These are phyloP conservation scores for Echinosophora koreensis DNA, from an alignment of 306 rosid genomes.

Conservation along the genomic window DNA sequence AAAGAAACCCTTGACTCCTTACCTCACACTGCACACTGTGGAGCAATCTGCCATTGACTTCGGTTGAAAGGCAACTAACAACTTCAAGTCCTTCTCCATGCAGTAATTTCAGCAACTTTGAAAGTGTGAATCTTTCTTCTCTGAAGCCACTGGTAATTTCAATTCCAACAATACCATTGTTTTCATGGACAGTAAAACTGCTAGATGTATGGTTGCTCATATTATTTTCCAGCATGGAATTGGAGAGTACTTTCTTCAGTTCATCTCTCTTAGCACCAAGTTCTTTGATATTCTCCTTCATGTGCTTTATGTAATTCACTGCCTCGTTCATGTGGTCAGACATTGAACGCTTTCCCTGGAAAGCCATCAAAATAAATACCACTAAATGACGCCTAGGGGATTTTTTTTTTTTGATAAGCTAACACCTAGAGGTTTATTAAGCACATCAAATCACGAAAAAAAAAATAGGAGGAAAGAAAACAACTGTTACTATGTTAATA, in stretches of 20 bases:
- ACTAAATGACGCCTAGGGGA: conserved; percentile 40
- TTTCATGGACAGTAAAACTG: conserved; percentile 49
- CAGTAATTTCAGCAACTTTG: conserved; percentile 51
- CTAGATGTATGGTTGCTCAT: conserved; percentile 13
- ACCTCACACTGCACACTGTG: conserved; percentile 68
- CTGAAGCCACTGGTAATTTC: conserved; percentile 42
- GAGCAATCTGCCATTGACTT: conserved; percentile 58
- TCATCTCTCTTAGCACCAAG: conserved; percentile 56
- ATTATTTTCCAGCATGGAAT: conserved; percentile 7
- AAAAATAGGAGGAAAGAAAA: conserved; percentile 22
- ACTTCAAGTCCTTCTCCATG: conserved; percentile 61
- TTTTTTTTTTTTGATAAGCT: no score
- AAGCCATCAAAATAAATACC: conserved; percentile 33
- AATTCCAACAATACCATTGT: conserved; percentile 55
- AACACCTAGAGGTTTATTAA: no score
- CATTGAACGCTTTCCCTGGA: conserved; percentile 82
- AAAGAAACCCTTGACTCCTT: conserved; percentile 1
- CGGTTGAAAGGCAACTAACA: conserved; percentile 53
- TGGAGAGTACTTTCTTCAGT: conserved; percentile 45
- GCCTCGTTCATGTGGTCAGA: conserved; percentile 73
- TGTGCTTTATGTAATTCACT: conserved; percentile 63
- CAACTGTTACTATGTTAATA: background rate
- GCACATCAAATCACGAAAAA: background rate
- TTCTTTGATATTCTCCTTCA: conserved; percentile 55
- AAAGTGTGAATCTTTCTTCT: conserved; percentile 47